Conservation (phyloP, 257 asterid species). For the Gentiana straminea region DNA sequence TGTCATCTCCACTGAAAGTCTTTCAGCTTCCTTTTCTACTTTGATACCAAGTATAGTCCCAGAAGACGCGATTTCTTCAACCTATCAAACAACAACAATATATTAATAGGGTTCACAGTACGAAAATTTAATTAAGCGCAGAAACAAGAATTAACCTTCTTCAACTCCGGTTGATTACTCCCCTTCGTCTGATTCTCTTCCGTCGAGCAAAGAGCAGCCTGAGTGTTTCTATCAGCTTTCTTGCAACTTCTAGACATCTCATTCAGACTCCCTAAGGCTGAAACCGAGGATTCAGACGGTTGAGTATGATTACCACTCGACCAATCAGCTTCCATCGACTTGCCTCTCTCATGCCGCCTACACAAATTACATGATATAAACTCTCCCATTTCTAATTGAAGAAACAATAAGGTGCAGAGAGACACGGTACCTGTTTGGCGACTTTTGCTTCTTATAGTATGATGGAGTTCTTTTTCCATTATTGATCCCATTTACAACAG, state of each 20-base stretch:
- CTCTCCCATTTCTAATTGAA: neutral
- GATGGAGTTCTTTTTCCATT: constrained; percentile 27
- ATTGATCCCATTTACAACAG: constrained; percentile 34
- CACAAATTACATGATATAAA: neutral
- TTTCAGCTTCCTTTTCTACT: constrained; percentile 22
- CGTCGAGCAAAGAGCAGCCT: constrained; percentile 17
- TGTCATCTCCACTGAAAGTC: constrained; percentile 17
- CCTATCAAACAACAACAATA: constrained; percentile 13
- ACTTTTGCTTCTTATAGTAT: constrained; percentile 38
- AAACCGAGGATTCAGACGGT: constrained; percentile 25
- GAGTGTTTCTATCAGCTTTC: constrained; percentile 24
- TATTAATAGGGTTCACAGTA: too few species aligned
- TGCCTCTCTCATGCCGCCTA: constrained; percentile 42
- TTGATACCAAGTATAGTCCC: constrained; percentile 21
- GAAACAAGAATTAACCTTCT: constrained; percentile 21
- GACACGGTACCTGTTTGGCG: constrained; percentile 19
- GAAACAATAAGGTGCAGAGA: constrained; percentile 24
- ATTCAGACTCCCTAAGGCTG: constrained; percentile 23
- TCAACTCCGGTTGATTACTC: constrained; percentile 20
- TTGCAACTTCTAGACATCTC: constrained; percentile 26
- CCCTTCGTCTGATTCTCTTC: constrained; percentile 27
- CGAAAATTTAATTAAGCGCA: too few species aligned
- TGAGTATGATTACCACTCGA: constrained; percentile 32
- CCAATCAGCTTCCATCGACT: constrained; percentile 35
- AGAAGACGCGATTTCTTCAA: constrained; percentile 43